A percentile compares a stretch with the other conserved stretches of the same genome.
These are phyloP conservation scores for Tuber magnatum DNA, from an alignment of 495 filamentous ascomycete genomes.

Conservation along the genomic window DNA sequence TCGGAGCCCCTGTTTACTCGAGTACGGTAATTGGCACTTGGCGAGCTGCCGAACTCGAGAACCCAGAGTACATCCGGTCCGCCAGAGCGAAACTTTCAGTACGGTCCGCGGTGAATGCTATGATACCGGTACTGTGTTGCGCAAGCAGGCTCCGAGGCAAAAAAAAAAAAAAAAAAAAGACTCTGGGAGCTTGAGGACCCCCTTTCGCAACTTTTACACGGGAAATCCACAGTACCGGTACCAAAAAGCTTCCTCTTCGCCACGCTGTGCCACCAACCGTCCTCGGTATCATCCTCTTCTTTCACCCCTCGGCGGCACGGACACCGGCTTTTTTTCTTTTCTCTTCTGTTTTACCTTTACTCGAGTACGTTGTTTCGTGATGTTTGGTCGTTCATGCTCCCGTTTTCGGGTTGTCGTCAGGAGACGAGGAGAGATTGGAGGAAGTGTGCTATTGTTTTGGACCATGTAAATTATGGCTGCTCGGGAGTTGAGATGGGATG, in stretches of 20 bases:
- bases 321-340: neutral
- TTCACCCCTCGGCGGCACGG: neutral
- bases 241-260: neutral
- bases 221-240: neutral
- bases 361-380: neutral
- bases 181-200: too few species aligned
- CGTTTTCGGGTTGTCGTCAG: neutral
- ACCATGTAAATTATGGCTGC: neutral
- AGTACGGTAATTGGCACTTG: too few species aligned
- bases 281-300: neutral
- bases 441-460: neutral
- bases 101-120: too few species aligned
- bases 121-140: too few species aligned
- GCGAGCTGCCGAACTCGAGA: too few species aligned
- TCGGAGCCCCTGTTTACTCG: too few species aligned
- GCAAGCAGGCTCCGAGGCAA: too few species aligned
- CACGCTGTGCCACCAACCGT: neutral
- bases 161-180: too few species aligned
- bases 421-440: neutral
- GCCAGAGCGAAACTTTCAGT: too few species aligned
- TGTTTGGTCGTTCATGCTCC: neutral
- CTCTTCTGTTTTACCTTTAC: neutral
- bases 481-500: neutral
- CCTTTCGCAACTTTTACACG: too few species aligned
- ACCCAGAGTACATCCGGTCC: too few species aligned